A percentile compares a stretch with the other conserved stretches of the same genome.
phyloP scores from a whole-genome alignment of 106 monocot species.

The Posidonia australis region DNA sequence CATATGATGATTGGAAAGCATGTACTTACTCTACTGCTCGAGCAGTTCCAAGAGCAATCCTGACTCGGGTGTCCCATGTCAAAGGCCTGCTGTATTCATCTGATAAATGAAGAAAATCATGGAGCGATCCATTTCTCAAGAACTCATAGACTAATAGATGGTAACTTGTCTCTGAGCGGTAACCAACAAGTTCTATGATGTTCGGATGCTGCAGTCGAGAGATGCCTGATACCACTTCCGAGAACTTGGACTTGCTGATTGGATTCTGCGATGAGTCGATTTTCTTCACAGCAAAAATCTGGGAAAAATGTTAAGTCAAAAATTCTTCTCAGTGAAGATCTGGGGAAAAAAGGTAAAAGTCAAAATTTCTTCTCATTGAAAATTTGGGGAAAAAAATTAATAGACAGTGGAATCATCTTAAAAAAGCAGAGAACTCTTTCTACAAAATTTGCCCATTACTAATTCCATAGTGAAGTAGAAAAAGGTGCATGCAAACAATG shows the following conservation, averaged over 20 bases:
- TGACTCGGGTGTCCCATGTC: conserved; percentile 87
- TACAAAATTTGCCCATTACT: no score
- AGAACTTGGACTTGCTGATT: conserved; percentile 30
- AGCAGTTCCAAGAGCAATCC: conserved; percentile 88
- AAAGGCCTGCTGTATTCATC: conserved; percentile 91
- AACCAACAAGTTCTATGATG: conserved; percentile 77
- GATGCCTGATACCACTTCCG: conserved; percentile 46
- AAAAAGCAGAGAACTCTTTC: no score
- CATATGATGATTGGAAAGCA: not conserved
- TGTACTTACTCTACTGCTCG: conserved; percentile 78
- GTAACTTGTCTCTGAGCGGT: conserved; percentile 59
- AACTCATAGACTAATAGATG: conserved; percentile 68
- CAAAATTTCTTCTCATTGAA: no score
- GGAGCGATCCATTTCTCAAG: conserved; percentile 71
- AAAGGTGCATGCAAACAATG: no score
- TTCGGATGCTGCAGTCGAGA: conserved; percentile 65
- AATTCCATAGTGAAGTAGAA: no score
- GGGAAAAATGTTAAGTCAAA: not conserved
- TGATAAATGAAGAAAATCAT: conserved; percentile 81
- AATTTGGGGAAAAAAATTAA: no score
- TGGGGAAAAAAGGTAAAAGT: no score
- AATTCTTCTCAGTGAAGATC: not conserved
- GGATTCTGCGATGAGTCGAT: conserved; percentile 31
- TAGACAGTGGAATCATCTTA: no score
- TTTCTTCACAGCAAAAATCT: conserved; percentile 90